These are phyloP conservation scores for Orbilia brochopaga DNA, from an alignment of 2,329 filamentous ascomycete species.

Conservation along the genomic window DNA sequence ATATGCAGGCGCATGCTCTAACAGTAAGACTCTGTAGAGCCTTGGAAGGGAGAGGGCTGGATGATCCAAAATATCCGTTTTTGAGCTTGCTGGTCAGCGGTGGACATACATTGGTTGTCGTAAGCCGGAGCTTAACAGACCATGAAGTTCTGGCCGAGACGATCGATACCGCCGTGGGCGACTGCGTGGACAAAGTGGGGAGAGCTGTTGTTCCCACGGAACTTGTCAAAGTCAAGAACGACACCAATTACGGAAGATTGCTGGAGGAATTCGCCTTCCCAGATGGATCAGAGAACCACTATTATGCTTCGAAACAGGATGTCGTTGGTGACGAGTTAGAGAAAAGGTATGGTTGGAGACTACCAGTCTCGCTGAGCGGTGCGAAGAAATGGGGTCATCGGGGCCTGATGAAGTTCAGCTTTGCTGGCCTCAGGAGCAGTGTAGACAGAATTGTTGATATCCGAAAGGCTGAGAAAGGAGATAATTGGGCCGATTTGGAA, in stretches of 20 bases:
- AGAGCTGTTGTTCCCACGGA: slow-evolving; percentile 73
- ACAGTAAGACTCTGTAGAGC: slow-evolving; percentile 76
- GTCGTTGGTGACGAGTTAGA: slow-evolving; percentile 54
- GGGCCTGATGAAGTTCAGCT: slow-evolving; percentile 70
- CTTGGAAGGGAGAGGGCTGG: slow-evolving; percentile 58
- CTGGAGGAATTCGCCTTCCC: slow-evolving; percentile 82
- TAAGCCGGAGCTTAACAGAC: slow-evolving; percentile 70
- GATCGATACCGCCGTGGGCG: slow-evolving; percentile 83
- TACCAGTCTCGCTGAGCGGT: slow-evolving; percentile 70
- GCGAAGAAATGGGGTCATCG: slow-evolving; percentile 60
- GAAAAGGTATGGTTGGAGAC: slow-evolving; percentile 68
- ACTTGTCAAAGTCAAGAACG: slow-evolving; percentile 64
- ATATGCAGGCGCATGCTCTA: slow-evolving; percentile 96
- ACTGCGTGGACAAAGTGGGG: slow-evolving; percentile 86
- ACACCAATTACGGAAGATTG: slow-evolving; percentile 75
- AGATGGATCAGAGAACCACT: slow-evolving; percentile 53
- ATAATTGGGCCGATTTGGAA: slow-evolving; percentile 56
- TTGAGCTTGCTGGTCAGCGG: slow-evolving; percentile 87
- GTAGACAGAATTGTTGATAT: slow-evolving; percentile 66
- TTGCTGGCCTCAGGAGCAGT: slow-evolving; percentile 72
- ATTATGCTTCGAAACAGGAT: slow-evolving; percentile 28
- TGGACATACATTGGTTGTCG: slow-evolving; percentile 85
- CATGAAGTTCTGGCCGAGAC: slow-evolving; percentile 77
- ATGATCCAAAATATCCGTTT: slow-evolving; percentile 74
- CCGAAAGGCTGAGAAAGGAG: slow-evolving; percentile 59